Conservation (phyloP, 345 rosid genomes). For the Arabidopsis suecica region DNA sequence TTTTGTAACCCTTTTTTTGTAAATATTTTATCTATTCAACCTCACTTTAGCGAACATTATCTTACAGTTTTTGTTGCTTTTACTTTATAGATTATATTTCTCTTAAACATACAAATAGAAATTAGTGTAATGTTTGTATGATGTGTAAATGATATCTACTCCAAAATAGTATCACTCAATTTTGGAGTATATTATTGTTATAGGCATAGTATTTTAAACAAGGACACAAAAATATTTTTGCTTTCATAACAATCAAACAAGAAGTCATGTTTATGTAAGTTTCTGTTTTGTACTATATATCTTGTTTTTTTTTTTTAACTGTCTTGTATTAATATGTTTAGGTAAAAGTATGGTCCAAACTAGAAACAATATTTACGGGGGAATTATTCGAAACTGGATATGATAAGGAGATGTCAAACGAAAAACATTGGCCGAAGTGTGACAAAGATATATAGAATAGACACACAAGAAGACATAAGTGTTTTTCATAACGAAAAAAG, state of each 20-base stretch:
- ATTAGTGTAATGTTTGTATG: neutral
- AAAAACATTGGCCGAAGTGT: conserved; percentile 28
- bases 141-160: neutral
- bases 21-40: neutral
- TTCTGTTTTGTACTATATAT: conserved; percentile 18
- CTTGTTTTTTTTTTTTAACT: neutral
- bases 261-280: neutral
- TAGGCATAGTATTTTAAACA: neutral
- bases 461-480: conserved; percentile 36
- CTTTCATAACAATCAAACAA: neutral
- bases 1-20: neutral
- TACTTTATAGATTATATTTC: neutral
- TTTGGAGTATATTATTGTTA: no score
- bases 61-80: neutral
- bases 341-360: conserved; percentile 28
- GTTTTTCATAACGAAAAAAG: neutral
- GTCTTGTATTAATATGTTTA: neutral
- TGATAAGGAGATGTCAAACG: conserved; percentile 17
- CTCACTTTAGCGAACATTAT: conserved; percentile 6
- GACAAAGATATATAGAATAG: conserved; percentile 35
- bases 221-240: neutral
- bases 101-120: neutral
- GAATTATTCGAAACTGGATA: conserved; percentile 8
- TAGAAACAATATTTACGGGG: conserved; percentile 36
- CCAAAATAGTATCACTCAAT: no score